Base-by-base conservation (phyloP, 2,329 filamentous ascomycete genomes). In the Penicillium sp. region DNA sequence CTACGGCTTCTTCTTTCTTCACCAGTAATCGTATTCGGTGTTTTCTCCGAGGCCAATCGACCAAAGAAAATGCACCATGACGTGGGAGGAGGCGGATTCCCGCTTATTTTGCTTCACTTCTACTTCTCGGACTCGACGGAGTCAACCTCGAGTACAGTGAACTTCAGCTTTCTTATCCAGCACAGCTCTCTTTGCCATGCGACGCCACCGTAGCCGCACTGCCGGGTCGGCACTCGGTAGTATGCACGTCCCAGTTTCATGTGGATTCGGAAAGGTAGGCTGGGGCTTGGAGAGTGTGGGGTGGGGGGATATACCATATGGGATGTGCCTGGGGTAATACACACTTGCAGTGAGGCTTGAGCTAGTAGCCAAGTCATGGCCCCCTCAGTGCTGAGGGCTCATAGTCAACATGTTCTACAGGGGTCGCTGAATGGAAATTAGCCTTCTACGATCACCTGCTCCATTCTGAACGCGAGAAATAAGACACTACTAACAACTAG, bases 211-310 rank as follows among this genome's bases (percentile, higher is more conserved):
- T 17, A 35, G 10, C 48, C 55, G 62, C 60, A 63, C 37, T 58
- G 51, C 58, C 60, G 58, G 60, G 47, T 66, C 59, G 60, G 60
- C 62, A 61, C 45, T 65, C 63, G 64, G 60, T 64, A 43, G 59
- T 52, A 62, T 62, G 61, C 63, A 62, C 49, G 60, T 53, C 51
- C 48, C 57, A 47, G 39, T 61, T 54, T 49, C 52, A 58, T 54
- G 37, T 54, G 50, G 52, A 43, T 25, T 25, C 8, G 31, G 42
- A 20, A 25, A 20, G 43, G 17, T 55, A 34, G 15, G 35, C n/a
- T 55, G 50, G 39, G 53, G 53, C 50, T n/a, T 45, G n/a, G 41
- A 37, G 22, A 45, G 15, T 38, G 35, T 42, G 38, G 52, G 39
- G 8, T 17, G 37, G 6, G 38, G 28, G 54, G 20, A 20, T 20